These are phyloP conservation scores for Phytophthora pisi DNA, from an alignment of 352 stramenopile species.

Conservation along the genomic window DNA sequence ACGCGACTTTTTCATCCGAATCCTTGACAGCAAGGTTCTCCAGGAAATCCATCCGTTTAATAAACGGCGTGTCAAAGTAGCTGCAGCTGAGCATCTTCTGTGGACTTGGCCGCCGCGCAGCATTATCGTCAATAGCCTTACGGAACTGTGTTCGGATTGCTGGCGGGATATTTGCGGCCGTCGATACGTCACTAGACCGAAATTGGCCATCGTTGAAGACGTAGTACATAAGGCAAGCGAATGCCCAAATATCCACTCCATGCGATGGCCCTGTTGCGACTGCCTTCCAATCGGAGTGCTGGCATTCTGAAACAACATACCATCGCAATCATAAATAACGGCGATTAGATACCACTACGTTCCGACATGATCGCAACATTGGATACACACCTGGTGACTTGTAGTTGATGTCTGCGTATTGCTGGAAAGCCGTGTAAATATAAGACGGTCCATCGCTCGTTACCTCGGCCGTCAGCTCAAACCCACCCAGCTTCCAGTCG, in stretches of 20 bases:
- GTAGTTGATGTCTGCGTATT: constrained; percentile 86
- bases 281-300: constrained; percentile 79
- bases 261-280: constrained; percentile 58
- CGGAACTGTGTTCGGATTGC: constrained; percentile 72
- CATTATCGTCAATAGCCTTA: constrained; percentile 82
- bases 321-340: constrained; percentile 14
- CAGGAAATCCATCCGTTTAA: constrained; percentile 93
- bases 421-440: constrained; percentile 80
- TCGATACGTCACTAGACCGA: constrained; percentile 56
- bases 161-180: constrained; percentile 69
- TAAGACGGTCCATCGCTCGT: constrained; percentile 81
- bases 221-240: constrained; percentile 81
- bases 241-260: constrained; percentile 77
- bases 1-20: constrained; percentile 92
- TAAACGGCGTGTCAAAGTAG: constrained; percentile 93
- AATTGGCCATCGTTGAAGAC: constrained; percentile 80
- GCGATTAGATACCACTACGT: not conserved
- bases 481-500: constrained; percentile 96
- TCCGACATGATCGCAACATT: constrained; percentile 15
- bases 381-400: constrained; percentile 71
- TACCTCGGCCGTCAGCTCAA: constrained; percentile 90
- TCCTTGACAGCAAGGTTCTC: constrained; percentile 94
- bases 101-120: constrained; percentile 69
- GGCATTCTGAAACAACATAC: constrained; percentile 57
- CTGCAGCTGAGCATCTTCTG: constrained; percentile 89